Evolutionary conservation across 805 yeast genomes (phyloP), one percentile per base, ranked within the genome.

Genomic region (Tanozyma kutaoensis): DNA sequence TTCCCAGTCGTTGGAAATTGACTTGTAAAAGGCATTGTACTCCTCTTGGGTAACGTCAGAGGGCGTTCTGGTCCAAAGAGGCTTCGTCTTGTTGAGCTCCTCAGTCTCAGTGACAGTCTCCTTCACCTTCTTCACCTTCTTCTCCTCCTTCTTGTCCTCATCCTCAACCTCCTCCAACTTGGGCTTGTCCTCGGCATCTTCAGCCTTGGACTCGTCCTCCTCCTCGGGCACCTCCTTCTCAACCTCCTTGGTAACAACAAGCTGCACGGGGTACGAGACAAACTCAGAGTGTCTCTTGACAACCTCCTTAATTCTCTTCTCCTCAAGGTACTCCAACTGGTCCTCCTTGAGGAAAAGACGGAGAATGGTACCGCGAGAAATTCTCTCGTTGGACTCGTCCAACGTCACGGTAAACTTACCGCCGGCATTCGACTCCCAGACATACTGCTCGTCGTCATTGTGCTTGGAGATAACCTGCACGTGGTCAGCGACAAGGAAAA

Each of bases 351-450:
- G 67, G 79, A 85, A 86, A 58, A 91, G 71, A 69, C 97, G 81
- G 51, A 91, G 71, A 43, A 86, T 59, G 44, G 97, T 66, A 82
- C 99, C 99, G 69, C 99, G 86, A 44, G 81, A 71, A 43, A 91
- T 67, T 54, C 62, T 76, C 70, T 81, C 94, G 58, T 80, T 78
- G 40, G 66, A 57, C 55, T 77, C 88, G 52, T 91, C 99, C 47
- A 80, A 68, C 37, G 96, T 73, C 50, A 91, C 82, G 48, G 95
- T 84, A 72, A 91, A 91, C 68, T 91, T 88, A 58, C 99, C 99
- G 62, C 98, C 99, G 40, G 99, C 99, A 50, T 91, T 86, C 27
- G 98, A 91, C 70, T 91, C 98, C 99, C 99, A 91, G 49, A 91
- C 68, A 76, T 91, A 91, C 70, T 91, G 99, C 60, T 91, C 97